Evolutionary conservation across 306 rosid genomes (phyloP).

Genomic region (Gynostemma pentaphyllum): DNA sequence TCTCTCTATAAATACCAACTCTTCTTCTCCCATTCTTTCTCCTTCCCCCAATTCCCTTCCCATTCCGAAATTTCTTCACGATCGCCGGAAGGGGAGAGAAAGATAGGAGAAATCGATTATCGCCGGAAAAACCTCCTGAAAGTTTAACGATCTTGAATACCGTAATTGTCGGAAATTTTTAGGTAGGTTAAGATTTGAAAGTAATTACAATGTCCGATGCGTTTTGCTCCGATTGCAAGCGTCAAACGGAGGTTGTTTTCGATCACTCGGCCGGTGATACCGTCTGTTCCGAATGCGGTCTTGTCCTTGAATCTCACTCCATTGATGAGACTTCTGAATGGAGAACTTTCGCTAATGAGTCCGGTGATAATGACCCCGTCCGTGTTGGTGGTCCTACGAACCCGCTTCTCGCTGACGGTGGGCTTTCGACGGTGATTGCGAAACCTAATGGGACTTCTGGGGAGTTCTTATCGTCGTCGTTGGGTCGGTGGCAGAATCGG

Average conservation of each 20-base stretch:
- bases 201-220: constrained; percentile 62
- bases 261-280: constrained; percentile 95
- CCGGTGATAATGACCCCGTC: constrained; percentile 91
- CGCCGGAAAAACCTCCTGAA: background rate
- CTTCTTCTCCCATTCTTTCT: background rate
- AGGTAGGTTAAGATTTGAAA: background rate
- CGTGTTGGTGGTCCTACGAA: constrained; percentile 93
- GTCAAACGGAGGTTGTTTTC: constrained; percentile 80
- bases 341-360: constrained; percentile 85
- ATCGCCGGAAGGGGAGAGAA: background rate
- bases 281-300: constrained; percentile 89
- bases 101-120: background rate
- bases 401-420: constrained; percentile 76
- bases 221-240: constrained; percentile 81
- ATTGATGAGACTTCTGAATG: constrained; percentile 93
- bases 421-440: constrained; percentile 83
- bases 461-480: constrained; percentile 72
- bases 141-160: too few species aligned
- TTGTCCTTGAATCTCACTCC: constrained; percentile 88
- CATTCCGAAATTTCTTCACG: background rate
- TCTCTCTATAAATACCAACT: constrained; percentile 17
- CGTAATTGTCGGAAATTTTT: background rate
- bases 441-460: constrained; percentile 76
- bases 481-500: constrained; percentile 97
- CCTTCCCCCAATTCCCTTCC: background rate